A percentile compares a stretch with the other conserved stretches of the same genome.
Evolutionary conservation across 352 stramenopile genomes (phyloP).

Genomic region (Phytophthora ohioensis): DNA sequence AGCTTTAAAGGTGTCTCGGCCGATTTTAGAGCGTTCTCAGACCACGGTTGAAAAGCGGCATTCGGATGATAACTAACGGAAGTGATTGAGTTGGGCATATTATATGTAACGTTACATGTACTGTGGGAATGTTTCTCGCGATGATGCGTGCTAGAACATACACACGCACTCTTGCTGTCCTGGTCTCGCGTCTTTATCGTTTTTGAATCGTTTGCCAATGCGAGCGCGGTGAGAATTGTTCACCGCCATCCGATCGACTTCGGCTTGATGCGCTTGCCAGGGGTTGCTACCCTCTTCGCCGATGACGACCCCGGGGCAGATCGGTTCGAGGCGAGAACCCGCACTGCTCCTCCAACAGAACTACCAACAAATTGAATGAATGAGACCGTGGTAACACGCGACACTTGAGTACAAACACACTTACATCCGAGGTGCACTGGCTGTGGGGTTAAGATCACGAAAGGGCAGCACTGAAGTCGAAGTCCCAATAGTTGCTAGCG

Average conservation of each 20-base stretch:
- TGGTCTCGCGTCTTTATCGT: not conserved
- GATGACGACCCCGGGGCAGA: constrained; percentile 31
- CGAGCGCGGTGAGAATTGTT: constrained; percentile 1
- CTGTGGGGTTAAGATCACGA: constrained; percentile 37
- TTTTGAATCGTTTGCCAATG: constrained; percentile 8
- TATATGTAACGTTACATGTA: constrained; percentile 36
- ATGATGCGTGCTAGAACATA: not conserved
- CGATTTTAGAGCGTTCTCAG: constrained; percentile 45
- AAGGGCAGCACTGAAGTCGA: constrained; percentile 27
- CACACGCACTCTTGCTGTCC: not conserved
- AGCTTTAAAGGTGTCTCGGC: constrained; percentile 35
- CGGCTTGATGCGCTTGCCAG: constrained; percentile 52
- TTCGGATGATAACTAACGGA: constrained; percentile 18
- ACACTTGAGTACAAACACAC: constrained; percentile 17
- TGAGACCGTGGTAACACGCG: constrained; percentile 7
- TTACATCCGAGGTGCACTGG: constrained; percentile 51
- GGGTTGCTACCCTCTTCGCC: constrained; percentile 38
- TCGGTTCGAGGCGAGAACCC: constrained; percentile 50
- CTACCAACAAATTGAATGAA: constrained; percentile 23
- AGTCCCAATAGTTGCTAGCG: constrained; percentile 20
- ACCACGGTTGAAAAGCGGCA: constrained; percentile 34
- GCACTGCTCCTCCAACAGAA: constrained; percentile 40
- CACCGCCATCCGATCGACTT: constrained; percentile 80
- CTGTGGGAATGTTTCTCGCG: constrained; percentile 20
- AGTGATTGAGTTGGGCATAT: constrained; percentile 29